Base-by-base conservation (phyloP, 225 moss, liverwort and hornwort genomes). In the Antitrichia curtipendula region DNA sequence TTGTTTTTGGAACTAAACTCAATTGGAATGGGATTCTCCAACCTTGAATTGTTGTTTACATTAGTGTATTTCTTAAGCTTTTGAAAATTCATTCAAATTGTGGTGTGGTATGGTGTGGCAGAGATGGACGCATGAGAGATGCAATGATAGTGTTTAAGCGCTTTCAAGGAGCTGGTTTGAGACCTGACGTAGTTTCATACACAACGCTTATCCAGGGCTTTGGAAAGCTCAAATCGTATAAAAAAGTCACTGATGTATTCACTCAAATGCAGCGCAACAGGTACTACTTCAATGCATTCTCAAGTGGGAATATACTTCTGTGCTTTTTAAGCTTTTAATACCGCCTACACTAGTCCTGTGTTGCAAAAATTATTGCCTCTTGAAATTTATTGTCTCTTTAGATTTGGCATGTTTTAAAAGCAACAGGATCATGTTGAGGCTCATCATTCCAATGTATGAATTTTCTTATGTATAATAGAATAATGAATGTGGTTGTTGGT, bases 121-220 rank as follows among this genome's bases (percentile, higher is more conserved):
- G 95, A 87, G 94, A 94, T 34, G 95, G 94, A 53, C 92, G 94
- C 77, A 93, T 95, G 92, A 88, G 82, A 50, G 92, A 95, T 79
- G 95, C 95, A 53, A 91, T 94, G 92, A 47, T 84, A 52, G 60
- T 94, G 28, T 94, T 93, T 38, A 92, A 91, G 75, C 88, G 87
- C 62, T 92, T 93, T 89, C 88, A 90, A 89, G 87, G 88, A 86
- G 84, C 94, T 75, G 93, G 94, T 71, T 81, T 94, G 68, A 91
- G 83, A 81, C 95, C 95, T 6, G 92, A 95, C 76, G 85, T 93
- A 60, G 91, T 94, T 70, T 94, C 94, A 38, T 95, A 95, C 53
- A 95, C 94, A 49, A 81, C 91, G 32, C 94, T 95, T 50, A 93
- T 95, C 54, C 92, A 93, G 75, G 95, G 95, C 45, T 92, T 92